Evolutionary conservation across 257 asterid species (phyloP), one percentile per base, ranked within the genome.

Genomic region (Marsdenia floribunda): DNA sequence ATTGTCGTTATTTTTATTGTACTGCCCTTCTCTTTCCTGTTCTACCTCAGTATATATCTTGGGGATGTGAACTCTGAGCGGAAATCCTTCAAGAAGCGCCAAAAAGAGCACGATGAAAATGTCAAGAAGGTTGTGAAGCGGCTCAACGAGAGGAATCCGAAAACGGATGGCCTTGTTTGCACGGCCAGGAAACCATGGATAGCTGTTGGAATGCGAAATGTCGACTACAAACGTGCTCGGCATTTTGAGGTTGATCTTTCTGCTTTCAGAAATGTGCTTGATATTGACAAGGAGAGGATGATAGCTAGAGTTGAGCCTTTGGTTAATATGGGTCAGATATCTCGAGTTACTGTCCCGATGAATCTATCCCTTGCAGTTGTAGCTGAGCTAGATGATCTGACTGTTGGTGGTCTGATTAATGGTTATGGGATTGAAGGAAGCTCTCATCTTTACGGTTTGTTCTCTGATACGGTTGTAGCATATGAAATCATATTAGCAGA

Each of bases 391-490:
- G 98, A 93, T 77, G 98, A 93, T 81, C 88, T 90, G 70, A 93
- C 97, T 33, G 97, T 94, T 76, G 98, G 98, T 80, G 98, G 97
- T 38, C 81, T 94, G 74, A 94, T 94, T 80, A 94, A 94, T 33
- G 98, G 98, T 71, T 94, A 92, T 22, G 98, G 98, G 26, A 90
- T 94, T 40, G 97, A 91, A 85, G 98, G 98, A 76, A 94, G 97
- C 90, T 90, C 97, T 78, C 98, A 94, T 65, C 33, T 94, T 7
- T 91, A 91, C 63, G 97, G 98, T 6, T 79, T 94, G 73, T 94
- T 94, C 85, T 84, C 98, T 3, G 98, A 94, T 61, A 94, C 98
- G 0, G 98, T 94, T 10, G 97, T 94, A 79, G 92, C 98, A 26
- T 91, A 86, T 78, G 98, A 94, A 78, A 87, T 94, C 49, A 88